These are phyloP conservation scores for Phytopythium chamaehyphon DNA, from an alignment of 352 stramenopile species.

Conservation along the genomic window DNA sequence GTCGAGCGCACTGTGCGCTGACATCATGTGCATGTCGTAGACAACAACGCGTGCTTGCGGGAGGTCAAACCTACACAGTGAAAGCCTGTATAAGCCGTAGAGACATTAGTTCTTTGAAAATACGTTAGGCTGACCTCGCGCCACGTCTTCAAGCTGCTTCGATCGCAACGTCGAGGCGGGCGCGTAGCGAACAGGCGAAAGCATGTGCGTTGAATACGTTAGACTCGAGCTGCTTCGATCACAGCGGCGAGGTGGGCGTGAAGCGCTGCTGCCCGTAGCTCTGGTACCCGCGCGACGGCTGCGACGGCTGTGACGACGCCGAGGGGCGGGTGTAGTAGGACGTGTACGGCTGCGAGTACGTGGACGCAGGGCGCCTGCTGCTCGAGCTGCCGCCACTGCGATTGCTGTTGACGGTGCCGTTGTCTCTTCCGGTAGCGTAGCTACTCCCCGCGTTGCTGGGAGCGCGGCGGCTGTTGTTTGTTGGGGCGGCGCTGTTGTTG, in stretches of 20 bases:
- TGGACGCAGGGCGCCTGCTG: constrained; percentile 1
- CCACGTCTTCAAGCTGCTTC: too few relatives aligned
- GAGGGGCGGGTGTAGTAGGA: constrained; percentile 4
- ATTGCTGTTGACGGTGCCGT: not conserved
- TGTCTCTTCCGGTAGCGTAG: too few relatives aligned
- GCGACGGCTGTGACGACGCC: constrained; percentile 1
- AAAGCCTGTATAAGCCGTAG: too few relatives aligned
- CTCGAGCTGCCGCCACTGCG: not conserved
- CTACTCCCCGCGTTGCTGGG: not conserved
- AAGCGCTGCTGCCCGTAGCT: constrained; percentile 4
- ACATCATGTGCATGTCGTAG: too few relatives aligned
- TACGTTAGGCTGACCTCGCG: too few relatives aligned
- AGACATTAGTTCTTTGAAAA: too few relatives aligned
- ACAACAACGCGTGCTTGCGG: too few relatives aligned
- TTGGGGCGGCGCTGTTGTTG: not conserved
- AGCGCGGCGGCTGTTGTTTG: constrained; percentile 1
- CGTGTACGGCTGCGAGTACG: constrained; percentile 5
- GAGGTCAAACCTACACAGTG: too few relatives aligned
- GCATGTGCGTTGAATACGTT: not conserved
- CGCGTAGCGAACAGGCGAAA: too few relatives aligned
- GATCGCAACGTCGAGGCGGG: too few relatives aligned
- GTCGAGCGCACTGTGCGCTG: too few relatives aligned
- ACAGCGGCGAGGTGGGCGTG: constrained; percentile 4
- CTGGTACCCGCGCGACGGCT: constrained; percentile 2
- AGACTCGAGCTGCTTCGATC: not conserved